These are phyloP conservation scores for Rhytidiadelphus loreus DNA, from an alignment of 225 moss, liverwort and hornwort genomes.

Conservation along the genomic window DNA sequence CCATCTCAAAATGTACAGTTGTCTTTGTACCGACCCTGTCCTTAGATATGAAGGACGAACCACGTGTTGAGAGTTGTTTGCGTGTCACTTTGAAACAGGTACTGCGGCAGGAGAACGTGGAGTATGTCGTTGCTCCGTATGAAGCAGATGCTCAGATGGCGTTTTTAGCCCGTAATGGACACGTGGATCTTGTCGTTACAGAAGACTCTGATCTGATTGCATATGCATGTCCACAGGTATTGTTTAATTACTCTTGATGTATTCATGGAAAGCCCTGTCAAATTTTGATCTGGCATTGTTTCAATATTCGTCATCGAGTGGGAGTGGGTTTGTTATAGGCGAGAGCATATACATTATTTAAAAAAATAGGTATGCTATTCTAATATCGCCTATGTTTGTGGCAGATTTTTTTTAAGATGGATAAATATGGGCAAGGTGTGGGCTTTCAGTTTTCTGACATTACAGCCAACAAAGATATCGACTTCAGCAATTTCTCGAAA, in stretches of 20 bases:
- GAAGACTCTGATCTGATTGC: slow-evolving; percentile 96
- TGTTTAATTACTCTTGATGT: not conserved
- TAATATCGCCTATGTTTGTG: not conserved
- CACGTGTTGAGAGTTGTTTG: not conserved
- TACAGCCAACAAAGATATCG: slow-evolving; percentile 47
- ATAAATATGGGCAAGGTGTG: slow-evolving; percentile 81
- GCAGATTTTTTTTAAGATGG: slow-evolving; percentile 97
- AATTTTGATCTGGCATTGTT: not conserved
- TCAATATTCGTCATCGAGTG: not conserved
- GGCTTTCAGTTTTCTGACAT: slow-evolving; percentile 66
- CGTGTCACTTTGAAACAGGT: slow-evolving; percentile 5
- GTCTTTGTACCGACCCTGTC: not conserved
- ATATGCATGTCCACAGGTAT: slow-evolving; percentile 80
- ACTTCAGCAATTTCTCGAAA: slow-evolving; percentile 69
- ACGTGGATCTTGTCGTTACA: slow-evolving; percentile 84
- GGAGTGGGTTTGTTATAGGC: not conserved
- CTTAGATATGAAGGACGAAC: not conserved
- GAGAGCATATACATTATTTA: not conserved
- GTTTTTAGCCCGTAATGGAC: slow-evolving; percentile 53
- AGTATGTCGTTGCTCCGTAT: slow-evolving; percentile 91
- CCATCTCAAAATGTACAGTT: not conserved
- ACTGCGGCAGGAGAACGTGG: slow-evolving; percentile 34
- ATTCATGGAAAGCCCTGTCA: not conserved
- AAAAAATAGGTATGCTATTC: not conserved
- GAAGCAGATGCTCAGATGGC: slow-evolving; percentile 99